Percentiles rank a stretch among this genome's conserved stretches.
Conservation (phyloP, 1,284 basidiomycete genomes). For the Papiliotrema nemorosa region DNA sequence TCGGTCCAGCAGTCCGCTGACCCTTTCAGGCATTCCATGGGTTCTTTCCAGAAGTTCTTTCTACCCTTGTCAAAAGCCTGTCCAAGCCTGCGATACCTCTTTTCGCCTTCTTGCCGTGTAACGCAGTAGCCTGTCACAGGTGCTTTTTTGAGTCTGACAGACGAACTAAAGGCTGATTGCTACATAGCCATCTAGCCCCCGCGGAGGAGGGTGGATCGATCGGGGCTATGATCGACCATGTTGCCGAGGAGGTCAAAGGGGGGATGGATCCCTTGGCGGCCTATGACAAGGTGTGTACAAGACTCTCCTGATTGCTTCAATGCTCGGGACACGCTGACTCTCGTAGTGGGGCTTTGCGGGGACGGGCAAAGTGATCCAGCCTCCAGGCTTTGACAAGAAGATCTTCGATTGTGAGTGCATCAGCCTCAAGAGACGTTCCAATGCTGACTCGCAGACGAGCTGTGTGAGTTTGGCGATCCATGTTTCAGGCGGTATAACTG, state of each 20-base stretch:
- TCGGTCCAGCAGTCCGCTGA: neutral
- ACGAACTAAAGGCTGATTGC: neutral
- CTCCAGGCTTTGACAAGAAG: neutral
- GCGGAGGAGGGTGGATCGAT: neutral
- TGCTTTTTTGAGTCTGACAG: conserved; percentile 5
- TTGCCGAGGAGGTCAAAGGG: neutral
- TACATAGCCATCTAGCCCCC: neutral
- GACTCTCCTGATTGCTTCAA: neutral
- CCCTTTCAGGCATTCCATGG: conserved; percentile 13
- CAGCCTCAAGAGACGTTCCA: neutral
- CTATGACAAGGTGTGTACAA: neutral
- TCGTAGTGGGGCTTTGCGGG: neutral
- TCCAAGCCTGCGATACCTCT: conserved; percentile 5
- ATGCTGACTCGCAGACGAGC: neutral
- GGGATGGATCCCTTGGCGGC: neutral
- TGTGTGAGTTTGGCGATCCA: neutral
- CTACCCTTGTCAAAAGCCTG: neutral
- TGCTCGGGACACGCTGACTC: neutral
- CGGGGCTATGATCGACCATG: neutral
- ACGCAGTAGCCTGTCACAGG: conserved; percentile 14
- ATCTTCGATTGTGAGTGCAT: neutral
- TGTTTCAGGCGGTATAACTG: neutral
- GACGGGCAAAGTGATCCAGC: neutral
- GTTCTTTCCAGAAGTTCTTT: conserved; percentile 16
- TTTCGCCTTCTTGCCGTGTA: conserved; percentile 14